A percentile compares a stretch with the other conserved stretches of the same genome.
These are phyloP conservation scores for Fusarium cicatricum DNA, from an alignment of 2,329 filamentous ascomycete genomes.

Conservation along the genomic window DNA sequence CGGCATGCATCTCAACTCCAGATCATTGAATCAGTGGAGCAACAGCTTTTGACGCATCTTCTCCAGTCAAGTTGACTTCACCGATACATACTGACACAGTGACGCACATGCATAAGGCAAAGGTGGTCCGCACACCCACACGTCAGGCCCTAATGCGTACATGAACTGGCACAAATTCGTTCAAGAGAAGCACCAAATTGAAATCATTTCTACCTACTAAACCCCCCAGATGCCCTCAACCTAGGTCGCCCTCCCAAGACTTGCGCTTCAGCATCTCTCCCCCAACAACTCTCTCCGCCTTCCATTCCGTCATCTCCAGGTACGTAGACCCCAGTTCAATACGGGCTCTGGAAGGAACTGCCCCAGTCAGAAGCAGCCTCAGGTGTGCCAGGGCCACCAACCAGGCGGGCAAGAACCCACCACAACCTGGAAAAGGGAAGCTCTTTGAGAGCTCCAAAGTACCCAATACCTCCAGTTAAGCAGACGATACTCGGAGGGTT, in stretches of 20 bases:
- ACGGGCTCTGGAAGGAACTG: slow-evolving; percentile 14
- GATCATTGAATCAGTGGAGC: background rate
- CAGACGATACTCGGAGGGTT: slow-evolving; percentile 11
- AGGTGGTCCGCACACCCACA: slow-evolving; percentile 40
- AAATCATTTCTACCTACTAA: background rate
- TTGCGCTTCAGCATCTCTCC: background rate
- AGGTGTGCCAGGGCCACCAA: slow-evolving; percentile 26
- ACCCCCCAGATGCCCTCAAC: background rate
- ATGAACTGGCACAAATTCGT: slow-evolving; percentile 42
- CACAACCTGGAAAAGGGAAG: slow-evolving; percentile 15
- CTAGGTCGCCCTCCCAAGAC: background rate
- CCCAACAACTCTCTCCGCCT: background rate
- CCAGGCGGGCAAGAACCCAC: slow-evolving; percentile 28
- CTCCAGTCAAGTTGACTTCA: slow-evolving; percentile 30
- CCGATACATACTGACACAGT: slow-evolving; percentile 27
- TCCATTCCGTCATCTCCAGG: slow-evolving; percentile 12
- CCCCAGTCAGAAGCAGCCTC: slow-evolving; percentile 23
- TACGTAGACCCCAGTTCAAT: slow-evolving; percentile 14
- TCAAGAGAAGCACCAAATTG: background rate
- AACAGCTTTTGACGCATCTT: slow-evolving; percentile 1
- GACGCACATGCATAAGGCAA: slow-evolving; percentile 37
- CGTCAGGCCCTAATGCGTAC: slow-evolving; percentile 41
- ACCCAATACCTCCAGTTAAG: slow-evolving; percentile 16
- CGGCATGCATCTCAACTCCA: no score
- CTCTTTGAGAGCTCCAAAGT: slow-evolving; percentile 25